A percentile compares a stretch with the other conserved stretches of the same genome.
Conservation (phyloP, 306 rosid species). For the Ochetophila trinervis region DNA sequence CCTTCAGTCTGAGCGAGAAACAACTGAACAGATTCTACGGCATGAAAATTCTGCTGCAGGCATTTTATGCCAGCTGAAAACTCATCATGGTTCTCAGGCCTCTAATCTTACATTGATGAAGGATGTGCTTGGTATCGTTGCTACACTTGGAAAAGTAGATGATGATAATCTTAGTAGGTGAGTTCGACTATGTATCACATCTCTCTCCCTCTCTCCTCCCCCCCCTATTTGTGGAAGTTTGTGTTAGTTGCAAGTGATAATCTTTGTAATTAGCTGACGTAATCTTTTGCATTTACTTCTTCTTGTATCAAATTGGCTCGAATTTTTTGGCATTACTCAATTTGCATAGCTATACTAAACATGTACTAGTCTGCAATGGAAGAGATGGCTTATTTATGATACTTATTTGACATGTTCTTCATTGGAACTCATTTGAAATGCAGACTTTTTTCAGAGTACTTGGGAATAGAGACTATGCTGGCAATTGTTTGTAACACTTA, state of each 20-base stretch:
- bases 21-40: slow-evolving; percentile 48
- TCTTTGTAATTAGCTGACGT: too few species aligned
- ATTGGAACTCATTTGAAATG: slow-evolving; percentile 21
- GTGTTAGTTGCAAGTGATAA: neutral
- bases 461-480: slow-evolving; percentile 71
- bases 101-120: slow-evolving; percentile 41
- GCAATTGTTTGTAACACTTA: slow-evolving; percentile 76
- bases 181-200: neutral
- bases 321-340: too few species aligned
- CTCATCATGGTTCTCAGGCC: slow-evolving; percentile 48
- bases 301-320: too few species aligned
- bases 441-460: slow-evolving; percentile 84
- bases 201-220: slow-evolving; percentile 2
- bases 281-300: too few species aligned
- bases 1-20: slow-evolving; percentile 49
- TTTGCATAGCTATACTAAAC: too few species aligned
- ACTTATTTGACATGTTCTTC: neutral
- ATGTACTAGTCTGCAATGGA: neutral
- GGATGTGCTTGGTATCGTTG: slow-evolving; percentile 81
- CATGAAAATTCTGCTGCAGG: slow-evolving; percentile 72
- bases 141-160: slow-evolving; percentile 59
- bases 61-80: slow-evolving; percentile 53
- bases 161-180: slow-evolving; percentile 75
- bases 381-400: neutral
- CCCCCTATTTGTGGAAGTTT: slow-evolving; percentile 21